Base-by-base conservation (phyloP, 106 monocot species). In the Iris macrosiphon region DNA sequence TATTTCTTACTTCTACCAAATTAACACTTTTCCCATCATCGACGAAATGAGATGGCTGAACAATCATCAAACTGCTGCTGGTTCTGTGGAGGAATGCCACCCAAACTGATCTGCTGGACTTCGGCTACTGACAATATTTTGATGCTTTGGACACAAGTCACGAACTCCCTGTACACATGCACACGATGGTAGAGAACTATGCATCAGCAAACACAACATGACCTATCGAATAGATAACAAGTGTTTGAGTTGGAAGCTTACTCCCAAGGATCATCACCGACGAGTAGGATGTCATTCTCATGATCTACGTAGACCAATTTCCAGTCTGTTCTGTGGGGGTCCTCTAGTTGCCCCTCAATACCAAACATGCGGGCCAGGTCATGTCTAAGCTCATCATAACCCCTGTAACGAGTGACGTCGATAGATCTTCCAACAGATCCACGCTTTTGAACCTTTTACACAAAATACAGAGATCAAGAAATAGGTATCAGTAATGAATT, bases 201-300 rank as follows among this genome's bases (percentile, higher is more conserved):
- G n/a, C n/a, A n/a, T n/a, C n/a, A n/a, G n/a, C n/a, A n/a, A n/a
- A n/a, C n/a, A n/a, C n/a, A n/a, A n/a, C n/a, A n/a, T n/a, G n/a
- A n/a, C n/a, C n/a, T n/a, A n/a, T n/a, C n/a, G n/a, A n/a, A n/a
- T n/a, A n/a, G n/a, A n/a, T n/a, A n/a, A n/a, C n/a, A n/a, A n/a
- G n/a, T n/a, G n/a, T n/a, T n/a, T n/a, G n/a, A n/a, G n/a, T n/a
- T n/a, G n/a, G 19, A n/a, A 52, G 44, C 92, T 68, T 84, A 93
- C 93, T 93, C 93, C 93, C 93, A 93, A 19, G 92, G 92, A 55
- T 93, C 92, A 39, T 93, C 92, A 51, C 92, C 92, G 15, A 93
- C 92, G 26, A 93, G 80, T 10, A 93, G 73, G 33, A 93, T 78
- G 35, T 93, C 93, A 37, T 93, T 93, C 43, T 93, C 93, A 51